Conservation (phyloP, 345 rosid genomes). For the Dipteronia dyeriana region DNA sequence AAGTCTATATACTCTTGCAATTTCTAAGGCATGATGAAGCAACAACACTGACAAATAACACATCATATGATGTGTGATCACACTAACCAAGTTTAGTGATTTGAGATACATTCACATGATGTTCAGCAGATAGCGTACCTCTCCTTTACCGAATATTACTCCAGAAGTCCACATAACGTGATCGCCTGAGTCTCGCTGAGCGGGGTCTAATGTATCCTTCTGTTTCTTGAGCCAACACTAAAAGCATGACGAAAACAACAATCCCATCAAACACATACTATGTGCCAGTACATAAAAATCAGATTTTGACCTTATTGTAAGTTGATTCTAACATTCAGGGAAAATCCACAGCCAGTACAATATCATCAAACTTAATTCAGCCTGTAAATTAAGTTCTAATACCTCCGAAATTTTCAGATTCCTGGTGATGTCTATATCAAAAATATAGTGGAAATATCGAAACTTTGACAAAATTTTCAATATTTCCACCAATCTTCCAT, state of each 20-base stretch:
- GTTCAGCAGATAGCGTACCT: slow-evolving; percentile 16
- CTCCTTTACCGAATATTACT: slow-evolving; percentile 34
- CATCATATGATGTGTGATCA: not conserved
- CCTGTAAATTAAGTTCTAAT: not conserved
- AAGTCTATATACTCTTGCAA: not conserved
- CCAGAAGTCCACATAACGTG: slow-evolving; percentile 42
- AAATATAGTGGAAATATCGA: not conserved
- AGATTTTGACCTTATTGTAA: not conserved
- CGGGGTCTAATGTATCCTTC: slow-evolving; percentile 28
- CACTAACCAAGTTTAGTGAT: not conserved
- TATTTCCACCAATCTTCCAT: no score
- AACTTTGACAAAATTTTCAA: not conserved
- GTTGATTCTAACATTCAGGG: no score
- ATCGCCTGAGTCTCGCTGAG: slow-evolving; percentile 22
- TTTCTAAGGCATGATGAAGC: not conserved
- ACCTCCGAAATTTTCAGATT: not conserved
- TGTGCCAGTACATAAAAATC: not conserved
- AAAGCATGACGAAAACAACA: slow-evolving; percentile 11
- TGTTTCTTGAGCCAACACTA: slow-evolving; percentile 46
- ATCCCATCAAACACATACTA: not conserved
- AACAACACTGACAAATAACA: not conserved
- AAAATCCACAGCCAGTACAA: not conserved
- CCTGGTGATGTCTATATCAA: not conserved
- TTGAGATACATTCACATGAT: slow-evolving; percentile 5
- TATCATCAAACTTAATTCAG: not conserved